Conservation (phyloP, 1,284 basidiomycete species). For the Papiliotrema terrestris region DNA sequence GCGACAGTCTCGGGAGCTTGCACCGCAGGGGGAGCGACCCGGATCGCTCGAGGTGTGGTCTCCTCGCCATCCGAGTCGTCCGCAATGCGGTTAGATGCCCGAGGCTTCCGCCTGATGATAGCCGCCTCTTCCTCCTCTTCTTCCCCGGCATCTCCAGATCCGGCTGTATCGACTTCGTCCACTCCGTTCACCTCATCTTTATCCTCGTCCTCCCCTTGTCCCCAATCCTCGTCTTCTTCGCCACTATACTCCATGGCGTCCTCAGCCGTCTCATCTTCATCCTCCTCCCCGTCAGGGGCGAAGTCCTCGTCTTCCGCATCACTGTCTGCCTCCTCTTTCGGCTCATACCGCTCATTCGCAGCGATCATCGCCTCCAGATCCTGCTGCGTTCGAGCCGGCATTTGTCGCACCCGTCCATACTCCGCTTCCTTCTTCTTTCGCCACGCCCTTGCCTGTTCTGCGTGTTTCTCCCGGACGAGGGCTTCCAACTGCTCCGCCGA, state of each 20-base stretch:
- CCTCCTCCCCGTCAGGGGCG: slow-evolving; percentile 7
- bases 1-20: not conserved
- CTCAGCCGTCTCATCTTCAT: slow-evolving; percentile 8
- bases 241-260: slow-evolving; percentile 8
- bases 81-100: not conserved
- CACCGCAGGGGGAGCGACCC: not conserved
- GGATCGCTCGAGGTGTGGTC: not conserved
- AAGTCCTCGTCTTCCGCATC: slow-evolving; percentile 10
- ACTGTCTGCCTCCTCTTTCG: slow-evolving; percentile 4
- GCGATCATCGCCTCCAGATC: slow-evolving; percentile 16
- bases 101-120: not conserved
- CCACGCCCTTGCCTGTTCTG: slow-evolving; percentile 11
- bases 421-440: slow-evolving; percentile 23
- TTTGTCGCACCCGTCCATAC: slow-evolving; percentile 16
- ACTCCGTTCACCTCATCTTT: slow-evolving; percentile 3
- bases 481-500: slow-evolving; percentile 14
- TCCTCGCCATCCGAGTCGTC: not conserved
- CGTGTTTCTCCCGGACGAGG: slow-evolving; percentile 13
- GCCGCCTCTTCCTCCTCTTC: not conserved
- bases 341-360: not conserved
- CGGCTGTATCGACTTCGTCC: slow-evolving; percentile 2
- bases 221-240: slow-evolving; percentile 11
- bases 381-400: slow-evolving; percentile 22
- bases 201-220: slow-evolving; percentile 7
- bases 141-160: not conserved